phyloP scores from a whole-genome alignment of 2,329 filamentous ascomycete genomes.

The Penicillium concentricum region DNA sequence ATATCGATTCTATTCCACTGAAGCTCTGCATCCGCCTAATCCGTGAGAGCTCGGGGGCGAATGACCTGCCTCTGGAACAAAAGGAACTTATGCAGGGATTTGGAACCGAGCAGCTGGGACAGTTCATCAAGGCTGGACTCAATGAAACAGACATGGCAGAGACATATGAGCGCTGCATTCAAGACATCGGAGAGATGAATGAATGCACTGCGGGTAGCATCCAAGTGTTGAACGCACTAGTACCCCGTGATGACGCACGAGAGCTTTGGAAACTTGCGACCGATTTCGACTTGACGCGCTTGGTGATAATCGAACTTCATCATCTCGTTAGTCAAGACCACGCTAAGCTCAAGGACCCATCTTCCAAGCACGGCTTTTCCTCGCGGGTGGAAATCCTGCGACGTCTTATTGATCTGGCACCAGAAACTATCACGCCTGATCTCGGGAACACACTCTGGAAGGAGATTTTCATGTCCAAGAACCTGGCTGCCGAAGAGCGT shows the following conservation, averaged over 20 bases:
- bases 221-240: constrained; percentile 57
- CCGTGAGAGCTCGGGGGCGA: constrained; percentile 65
- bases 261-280: constrained; percentile 60
- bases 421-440: constrained; percentile 60
- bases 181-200: constrained; percentile 65
- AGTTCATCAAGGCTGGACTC: constrained; percentile 59
- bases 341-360: constrained; percentile 40
- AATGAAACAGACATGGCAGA: constrained; percentile 56
- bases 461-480: constrained; percentile 65
- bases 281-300: constrained; percentile 60
- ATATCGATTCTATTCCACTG: constrained; percentile 48
- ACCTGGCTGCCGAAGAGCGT: constrained; percentile 60
- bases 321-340: constrained; percentile 50
- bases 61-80: constrained; percentile 55
- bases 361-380: constrained; percentile 47
- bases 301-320: constrained; percentile 66
- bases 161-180: constrained; percentile 66
- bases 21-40: constrained; percentile 65
- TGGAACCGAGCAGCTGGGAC: constrained; percentile 60
- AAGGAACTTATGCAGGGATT: constrained; percentile 64
- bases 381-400: constrained; percentile 59
- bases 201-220: constrained; percentile 70
- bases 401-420: constrained; percentile 60
- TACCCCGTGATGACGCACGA: constrained; percentile 42
- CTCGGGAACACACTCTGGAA: constrained; percentile 69